A percentile compares a stretch with the other conserved stretches of the same genome.
These are phyloP conservation scores for Scedosporium dehoogii DNA, from an alignment of 2,329 filamentous ascomycete genomes.

Conservation along the genomic window DNA sequence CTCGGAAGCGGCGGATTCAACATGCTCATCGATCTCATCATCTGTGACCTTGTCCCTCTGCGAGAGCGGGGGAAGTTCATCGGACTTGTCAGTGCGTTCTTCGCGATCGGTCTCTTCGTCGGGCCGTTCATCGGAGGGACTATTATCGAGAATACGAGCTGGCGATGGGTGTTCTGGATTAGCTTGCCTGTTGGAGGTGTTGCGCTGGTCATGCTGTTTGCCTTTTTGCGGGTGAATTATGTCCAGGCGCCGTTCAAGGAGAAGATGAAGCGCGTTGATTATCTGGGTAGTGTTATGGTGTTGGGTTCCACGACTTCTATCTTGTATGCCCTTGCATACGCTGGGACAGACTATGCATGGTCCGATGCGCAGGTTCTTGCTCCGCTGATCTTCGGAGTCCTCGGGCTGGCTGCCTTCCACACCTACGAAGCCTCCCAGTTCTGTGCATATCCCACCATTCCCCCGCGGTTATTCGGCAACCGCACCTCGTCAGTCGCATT, in stretches of 20 bases:
- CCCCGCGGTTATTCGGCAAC: slow-evolving; percentile 16
- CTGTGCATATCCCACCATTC: background rate
- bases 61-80: slow-evolving; percentile 32
- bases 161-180: slow-evolving; percentile 37
- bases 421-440: slow-evolving; percentile 3
- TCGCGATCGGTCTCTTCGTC: background rate
- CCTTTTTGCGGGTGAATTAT: slow-evolving; percentile 28
- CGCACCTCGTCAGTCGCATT: slow-evolving; percentile 25
- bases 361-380: slow-evolving; percentile 24
- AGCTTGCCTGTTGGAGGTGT: slow-evolving; percentile 28
- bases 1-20: slow-evolving; percentile 17
- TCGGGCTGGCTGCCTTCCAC: slow-evolving; percentile 16
- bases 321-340: slow-evolving; percentile 33
- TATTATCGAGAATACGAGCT: slow-evolving; percentile 15
- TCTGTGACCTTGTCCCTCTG: slow-evolving; percentile 38
- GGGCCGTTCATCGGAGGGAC: background rate
- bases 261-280: slow-evolving; percentile 29
- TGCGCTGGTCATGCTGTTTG: slow-evolving; percentile 18
- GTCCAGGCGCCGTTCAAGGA: slow-evolving; percentile 13
- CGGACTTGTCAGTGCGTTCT: background rate
- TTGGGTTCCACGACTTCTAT: slow-evolving; percentile 27
- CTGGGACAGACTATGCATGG: slow-evolving; percentile 33
- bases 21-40: slow-evolving; percentile 22
- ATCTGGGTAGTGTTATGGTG: slow-evolving; percentile 30
- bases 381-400: slow-evolving; percentile 31